Conservation (phyloP, 306 rosid species). For the Oemleria cerasiformis region DNA sequence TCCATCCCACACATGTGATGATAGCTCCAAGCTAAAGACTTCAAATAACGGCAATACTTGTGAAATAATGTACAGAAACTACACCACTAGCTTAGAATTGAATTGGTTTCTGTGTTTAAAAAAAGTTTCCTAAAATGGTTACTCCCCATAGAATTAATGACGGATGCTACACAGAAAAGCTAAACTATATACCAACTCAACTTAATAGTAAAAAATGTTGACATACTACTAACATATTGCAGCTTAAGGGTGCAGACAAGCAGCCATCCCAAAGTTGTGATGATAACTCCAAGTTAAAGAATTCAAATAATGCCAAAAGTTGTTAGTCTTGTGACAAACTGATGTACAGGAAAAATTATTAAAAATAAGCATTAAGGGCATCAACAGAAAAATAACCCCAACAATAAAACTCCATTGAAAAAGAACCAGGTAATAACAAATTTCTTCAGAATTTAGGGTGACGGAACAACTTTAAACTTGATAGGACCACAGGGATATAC, state of each 20-base stretch:
- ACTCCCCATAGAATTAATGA: background rate
- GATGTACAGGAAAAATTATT: background rate
- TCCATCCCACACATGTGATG: background rate
- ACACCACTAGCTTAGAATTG: too few relatives aligned
- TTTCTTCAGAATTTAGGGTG: background rate
- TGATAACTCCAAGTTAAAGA: background rate
- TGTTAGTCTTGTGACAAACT: background rate
- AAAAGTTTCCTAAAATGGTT: background rate
- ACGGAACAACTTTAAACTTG: background rate
- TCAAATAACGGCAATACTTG: background rate
- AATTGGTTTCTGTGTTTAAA: too few relatives aligned
- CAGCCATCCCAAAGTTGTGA: background rate
- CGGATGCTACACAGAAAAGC: background rate
- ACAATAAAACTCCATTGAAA: background rate
- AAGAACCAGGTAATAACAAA: conserved; percentile 7
- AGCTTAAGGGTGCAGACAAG: background rate
- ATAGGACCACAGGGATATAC: conserved; percentile 38
- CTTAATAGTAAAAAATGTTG: background rate
- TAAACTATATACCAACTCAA: background rate
- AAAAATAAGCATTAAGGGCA: background rate
- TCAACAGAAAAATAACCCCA: conserved; percentile 6
- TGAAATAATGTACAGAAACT: too few relatives aligned
- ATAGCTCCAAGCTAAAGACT: background rate
- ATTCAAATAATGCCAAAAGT: background rate
- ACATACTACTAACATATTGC: background rate